Evolutionary conservation across 768 basidiomycete species (phyloP), one percentile per base, ranked within the genome.

Genomic region (Roridomyces roridus): DNA sequence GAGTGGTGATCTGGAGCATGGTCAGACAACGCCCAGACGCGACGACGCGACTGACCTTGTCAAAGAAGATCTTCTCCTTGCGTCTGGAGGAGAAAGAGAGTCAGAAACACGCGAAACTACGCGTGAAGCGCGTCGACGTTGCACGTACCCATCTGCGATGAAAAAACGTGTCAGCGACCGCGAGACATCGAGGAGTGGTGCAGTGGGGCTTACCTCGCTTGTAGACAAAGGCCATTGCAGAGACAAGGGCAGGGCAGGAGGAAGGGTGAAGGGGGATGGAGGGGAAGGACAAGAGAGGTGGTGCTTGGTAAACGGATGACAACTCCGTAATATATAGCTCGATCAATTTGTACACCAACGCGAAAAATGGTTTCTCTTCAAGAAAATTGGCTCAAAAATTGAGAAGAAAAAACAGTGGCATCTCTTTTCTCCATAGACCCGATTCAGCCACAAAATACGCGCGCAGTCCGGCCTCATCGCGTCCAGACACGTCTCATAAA

Each of bases 61-160:
- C 94, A 67, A 96, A 96, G 68, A 93, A 91, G 49, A 96, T 92
- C 69, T 86, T 89, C 76, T 96, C 94, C 74, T 94, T 94, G 60
- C 94, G 92, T 58, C 88, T 88, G 42, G 61, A 14, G 64, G 37
- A 36, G 26, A 34, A 29, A 15, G 41, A 55, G 25, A 37, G 41
- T 46, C 25, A 61, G 55, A 59, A 60, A 34, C 55, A 72, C 74
- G 76, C 75, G 75, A 70, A 60, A 40, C 26, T 62, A 72, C 75
- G 74, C 76, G 77, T 69, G 42, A 57, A 43, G 25, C 51, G 57
- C 61, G 41, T 54, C 50, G 11, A 37, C 17, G 40, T 35, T 35
- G 52, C 34, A 76, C 81, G 44, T 69, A 83, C 81, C 81, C 82
- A 72, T 82, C 81, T 81, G 63, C 51, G 53, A 26, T 25, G 45